phyloP scores from a whole-genome alignment of 345 rosid species.

The Brassica nigra region DNA sequence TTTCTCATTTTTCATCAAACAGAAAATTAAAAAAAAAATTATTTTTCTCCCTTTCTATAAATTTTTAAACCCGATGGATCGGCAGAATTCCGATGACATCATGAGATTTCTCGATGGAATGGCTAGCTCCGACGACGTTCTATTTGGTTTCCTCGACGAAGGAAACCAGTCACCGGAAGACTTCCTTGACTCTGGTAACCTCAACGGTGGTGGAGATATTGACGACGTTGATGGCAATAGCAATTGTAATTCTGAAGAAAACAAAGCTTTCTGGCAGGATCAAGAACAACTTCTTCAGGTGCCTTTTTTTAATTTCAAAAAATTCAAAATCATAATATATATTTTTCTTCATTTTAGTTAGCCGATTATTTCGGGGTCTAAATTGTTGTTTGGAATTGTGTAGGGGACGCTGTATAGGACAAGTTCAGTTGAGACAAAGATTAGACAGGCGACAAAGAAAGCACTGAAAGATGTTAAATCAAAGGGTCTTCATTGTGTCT shows the following conservation, averaged over 20 bases:
- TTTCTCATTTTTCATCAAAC: background rate
- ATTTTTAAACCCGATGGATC: conserved; percentile 21
- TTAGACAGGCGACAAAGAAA: conserved; percentile 67
- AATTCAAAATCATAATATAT: background rate
- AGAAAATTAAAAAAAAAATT: background rate
- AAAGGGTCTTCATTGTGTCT: conserved; percentile 47
- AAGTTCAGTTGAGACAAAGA: conserved; percentile 60
- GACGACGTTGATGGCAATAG: conserved; percentile 34
- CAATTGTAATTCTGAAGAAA: conserved; percentile 45
- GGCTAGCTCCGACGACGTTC: conserved; percentile 57
- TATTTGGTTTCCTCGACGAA: conserved; percentile 62
- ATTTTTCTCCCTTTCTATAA: conserved; percentile 16
- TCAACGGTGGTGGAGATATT: conserved; percentile 20
- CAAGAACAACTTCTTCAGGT: conserved; percentile 83
- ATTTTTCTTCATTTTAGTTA: background rate
- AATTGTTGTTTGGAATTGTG: background rate
- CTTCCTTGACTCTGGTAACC: conserved; percentile 23
- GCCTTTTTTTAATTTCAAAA: background rate
- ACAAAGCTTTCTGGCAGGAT: conserved; percentile 63
- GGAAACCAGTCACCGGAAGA: conserved; percentile 35
- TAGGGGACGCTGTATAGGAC: conserved; percentile 73
- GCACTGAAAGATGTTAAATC: conserved; percentile 48
- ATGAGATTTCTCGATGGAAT: conserved; percentile 54
- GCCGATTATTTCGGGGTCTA: background rate
- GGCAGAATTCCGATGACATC: conserved; percentile 51